These are phyloP conservation scores for Prunus persica DNA, from an alignment of 306 rosid genomes.

Conservation along the genomic window Prunus_persica_NCBIv2 NC_034015.1:20159001-20159500, in stretches of 20 bases:
- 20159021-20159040: constrained; percentile 33
- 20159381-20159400: constrained; percentile 42
- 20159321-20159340: constrained; percentile 71
- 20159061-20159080: constrained; percentile 64
- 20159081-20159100: constrained; percentile 34
- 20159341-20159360: constrained; percentile 87
- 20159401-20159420: not conserved
- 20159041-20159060: constrained; percentile 29
- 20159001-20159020: constrained; percentile 66
- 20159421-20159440: no score
- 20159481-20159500: no score
- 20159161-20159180: no score
- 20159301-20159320: constrained; percentile 36
- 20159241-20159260: constrained; percentile 59
- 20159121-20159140: no score
- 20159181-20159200: constrained; percentile 54
- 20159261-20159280: constrained; percentile 25
- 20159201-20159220: constrained; percentile 61
- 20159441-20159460: not conserved
- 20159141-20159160: no score
- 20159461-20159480: not conserved
- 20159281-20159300: constrained; percentile 76
- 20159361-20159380: constrained; percentile 63
- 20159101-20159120: not conserved
- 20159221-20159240: constrained; percentile 89